Percentiles rank a stretch among this genome's conserved stretches.
These are phyloP conservation scores for Westerdykella sp. DNA, from an alignment of 2,329 filamentous ascomycete species.

Conservation along the genomic window DNA sequence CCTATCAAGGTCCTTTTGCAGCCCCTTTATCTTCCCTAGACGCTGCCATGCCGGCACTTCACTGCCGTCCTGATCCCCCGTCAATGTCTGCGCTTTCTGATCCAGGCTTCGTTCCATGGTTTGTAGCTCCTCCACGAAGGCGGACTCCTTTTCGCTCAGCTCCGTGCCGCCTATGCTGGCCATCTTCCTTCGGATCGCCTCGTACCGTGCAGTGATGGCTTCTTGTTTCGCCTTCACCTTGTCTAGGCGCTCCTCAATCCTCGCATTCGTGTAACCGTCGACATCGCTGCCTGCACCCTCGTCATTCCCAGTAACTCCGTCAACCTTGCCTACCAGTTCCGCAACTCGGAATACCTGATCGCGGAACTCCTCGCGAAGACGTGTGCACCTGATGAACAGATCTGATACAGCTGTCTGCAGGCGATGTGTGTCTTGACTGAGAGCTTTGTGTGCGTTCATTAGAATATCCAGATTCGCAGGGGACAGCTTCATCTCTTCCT, in stretches of 20 bases:
- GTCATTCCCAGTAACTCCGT: slow-evolving; percentile 58
- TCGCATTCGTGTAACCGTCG: slow-evolving; percentile 45
- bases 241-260: slow-evolving; percentile 54
- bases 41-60: slow-evolving; percentile 45
- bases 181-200: slow-evolving; percentile 50
- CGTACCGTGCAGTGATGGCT: slow-evolving; percentile 54
- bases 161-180: slow-evolving; percentile 46
- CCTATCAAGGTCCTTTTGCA: slow-evolving; percentile 47
- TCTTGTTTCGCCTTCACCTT: slow-evolving; percentile 52
- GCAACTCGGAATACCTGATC: slow-evolving; percentile 62
- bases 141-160: slow-evolving; percentile 57
- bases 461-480: slow-evolving; percentile 65
- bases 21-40: slow-evolving; percentile 50
- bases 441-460: slow-evolving; percentile 64
- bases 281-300: slow-evolving; percentile 39
- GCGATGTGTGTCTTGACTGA: slow-evolving; percentile 62
- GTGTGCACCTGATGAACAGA: slow-evolving; percentile 64
- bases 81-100: slow-evolving; percentile 19
- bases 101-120: slow-evolving; percentile 39
- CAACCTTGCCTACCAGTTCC: slow-evolving; percentile 60
- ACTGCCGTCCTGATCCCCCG: slow-evolving; percentile 27
- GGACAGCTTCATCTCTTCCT: slow-evolving; percentile 63
- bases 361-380: slow-evolving; percentile 60
- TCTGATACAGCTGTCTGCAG: slow-evolving; percentile 66
- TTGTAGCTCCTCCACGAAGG: slow-evolving; percentile 53